Base-by-base conservation (phyloP, 108 stramenopile genomes). In the Discostella stelligeroides region DNA sequence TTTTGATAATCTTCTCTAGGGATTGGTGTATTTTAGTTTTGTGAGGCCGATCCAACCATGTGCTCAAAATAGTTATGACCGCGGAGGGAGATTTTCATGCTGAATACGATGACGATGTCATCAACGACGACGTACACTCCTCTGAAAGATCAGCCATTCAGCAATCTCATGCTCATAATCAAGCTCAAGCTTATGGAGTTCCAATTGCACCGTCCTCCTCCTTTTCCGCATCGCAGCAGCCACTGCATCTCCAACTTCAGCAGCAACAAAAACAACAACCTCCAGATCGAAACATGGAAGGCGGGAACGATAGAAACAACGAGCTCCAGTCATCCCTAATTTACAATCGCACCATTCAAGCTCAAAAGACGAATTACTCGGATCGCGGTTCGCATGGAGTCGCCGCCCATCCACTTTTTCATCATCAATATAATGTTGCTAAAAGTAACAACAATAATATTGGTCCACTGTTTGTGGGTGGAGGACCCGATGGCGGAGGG, bases 301-400 rank as follows among this genome's bases (percentile, higher is more conserved):
- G 28, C 23, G 46, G 60, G 20, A 58, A 15, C 60, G 54, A 21
- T 51, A 61, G 23, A 15, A 39, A 25, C n/a, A 40, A 11, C 66
- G 30, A 59, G 14, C 55, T 17, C 29, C 17, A 30, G 0, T 56
- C 63, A 28, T 68, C 75, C 55, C 46, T 68, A 25, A 43, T 76
- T 15, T 76, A 76, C 47, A 67, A 76, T 64, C 58, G 75, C n/a
- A 68, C 75, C 20, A 67, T 69, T 51, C 87, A 87, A 58, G 84
- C 85, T 28, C 82, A 84, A 17, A 89, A 87, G 71, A 74, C 63
- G 17, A 51, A 74, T 25, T 80, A 81, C 48, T 24, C 65, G 9
- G 86, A 87, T 71, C 86, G 80, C 48, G 88, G 86, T 15, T 61
- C 72, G 45, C 87, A 84, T 53, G 74, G 71, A 37, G 71, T 78